Base-by-base conservation (phyloP, 257 asterid species). In the Paraleonurus japonicus region DNA sequence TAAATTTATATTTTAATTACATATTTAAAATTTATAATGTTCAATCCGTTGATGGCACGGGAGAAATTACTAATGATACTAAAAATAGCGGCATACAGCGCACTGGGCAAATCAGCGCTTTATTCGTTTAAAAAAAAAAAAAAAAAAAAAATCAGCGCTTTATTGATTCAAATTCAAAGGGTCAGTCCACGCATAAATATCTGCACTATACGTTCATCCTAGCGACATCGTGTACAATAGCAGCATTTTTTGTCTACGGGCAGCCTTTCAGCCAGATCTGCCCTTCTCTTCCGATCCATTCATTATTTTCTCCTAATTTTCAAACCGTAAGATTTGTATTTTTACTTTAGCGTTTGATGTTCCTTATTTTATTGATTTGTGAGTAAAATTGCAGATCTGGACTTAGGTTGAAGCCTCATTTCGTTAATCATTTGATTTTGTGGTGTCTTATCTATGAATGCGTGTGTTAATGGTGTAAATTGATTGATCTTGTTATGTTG, bases 231-330 rank as follows among this genome's bases (percentile, higher is more conserved):
- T 61, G 72, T 48, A 28, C 30, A 48, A 17, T 67, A 16, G 47
- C 65, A 68, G 57, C 73, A 13, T 20, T 50, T 13, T 27, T 48
- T 15, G 11, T 28, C 47, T 30, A 24, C 24, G 65, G 74, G 66
- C 66, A 35, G 65, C 65, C 55, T 69, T 27, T 43, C 27, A 37
- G 33, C 67, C 11, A 70, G 75, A 70, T 70, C 68, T 59, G 67
- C 32, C 67, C 67, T 15, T 70, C 58, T 41, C 20, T 70, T 59
- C 68, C 5, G 58, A 51, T 39, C 59, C 12, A 16, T 37, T 59
- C 19, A 26, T 58, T 12, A 0, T 24, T 41, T 43, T 50, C 60
- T 26, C 51, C 59, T 20, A 13, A 35, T 35, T 33, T 69, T 23
- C 55, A 23, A 8, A 35, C 27, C 28, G 75, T 70, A 70, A 57